phyloP scores from a whole-genome alignment of 768 basidiomycete genomes.

The Neoboletus subvelutipes region DNA sequence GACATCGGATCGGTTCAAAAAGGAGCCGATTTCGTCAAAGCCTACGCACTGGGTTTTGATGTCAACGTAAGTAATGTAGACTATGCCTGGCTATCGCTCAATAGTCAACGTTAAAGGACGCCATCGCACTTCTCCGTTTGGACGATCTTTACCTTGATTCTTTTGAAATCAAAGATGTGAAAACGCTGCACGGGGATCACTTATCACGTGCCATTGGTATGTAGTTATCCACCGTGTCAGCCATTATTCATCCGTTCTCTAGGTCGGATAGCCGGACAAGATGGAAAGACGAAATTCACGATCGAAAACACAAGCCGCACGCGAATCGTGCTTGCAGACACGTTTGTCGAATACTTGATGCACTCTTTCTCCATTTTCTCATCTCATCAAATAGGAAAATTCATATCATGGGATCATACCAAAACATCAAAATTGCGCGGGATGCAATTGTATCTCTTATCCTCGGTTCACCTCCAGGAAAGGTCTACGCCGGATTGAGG shows the following conservation, averaged over 20 bases:
- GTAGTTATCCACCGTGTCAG: constrained; percentile 10
- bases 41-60: constrained; percentile 92
- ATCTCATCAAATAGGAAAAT: constrained; percentile 68
- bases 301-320: constrained; percentile 97
- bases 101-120: constrained; percentile 57
- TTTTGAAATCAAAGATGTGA: constrained; percentile 99
- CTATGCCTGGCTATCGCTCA: not conserved
- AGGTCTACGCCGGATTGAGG: constrained; percentile 87
- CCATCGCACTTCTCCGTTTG: constrained; percentile 90
- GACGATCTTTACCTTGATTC: constrained; percentile 98
- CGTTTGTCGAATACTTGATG: constrained; percentile 51
- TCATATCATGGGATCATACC: constrained; percentile 97
- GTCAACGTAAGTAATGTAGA: constrained; percentile 67
- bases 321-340: constrained; percentile 97
- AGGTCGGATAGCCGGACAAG: constrained; percentile 98
- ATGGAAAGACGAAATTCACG: constrained; percentile 98
- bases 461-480: constrained; percentile 92
- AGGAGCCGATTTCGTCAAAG: constrained; percentile 96
- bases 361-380: not conserved
- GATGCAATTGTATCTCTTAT: constrained; percentile 96
- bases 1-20: constrained; percentile 93
- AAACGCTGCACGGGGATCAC: constrained; percentile 96
- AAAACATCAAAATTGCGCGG: constrained; percentile 96
- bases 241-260: constrained; percentile 9
- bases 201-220: constrained; percentile 94